Evolutionary conservation across 1,284 basidiomycete species (phyloP).

Genomic region (Boletus sp.): DNA sequence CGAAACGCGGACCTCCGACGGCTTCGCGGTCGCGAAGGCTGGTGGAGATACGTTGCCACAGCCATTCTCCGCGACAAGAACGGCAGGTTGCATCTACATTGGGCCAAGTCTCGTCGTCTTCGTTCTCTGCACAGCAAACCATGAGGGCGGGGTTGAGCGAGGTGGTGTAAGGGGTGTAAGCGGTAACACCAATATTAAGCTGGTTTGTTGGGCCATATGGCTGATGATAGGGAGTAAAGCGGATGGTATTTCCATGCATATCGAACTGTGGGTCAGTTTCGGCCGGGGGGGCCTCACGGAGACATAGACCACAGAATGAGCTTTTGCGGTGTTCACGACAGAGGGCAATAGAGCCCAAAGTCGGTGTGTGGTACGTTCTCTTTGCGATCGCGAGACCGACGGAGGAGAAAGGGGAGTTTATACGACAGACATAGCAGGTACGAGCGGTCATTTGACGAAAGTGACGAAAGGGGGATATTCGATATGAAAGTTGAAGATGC

Average conservation of each 20-base stretch:
- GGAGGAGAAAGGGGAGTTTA: slow-evolving; percentile 58
- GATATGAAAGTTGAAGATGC: slow-evolving; percentile 30
- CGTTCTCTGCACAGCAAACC: slow-evolving; percentile 65
- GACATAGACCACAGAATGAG: slow-evolving; percentile 67
- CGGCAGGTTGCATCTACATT: slow-evolving; percentile 67
- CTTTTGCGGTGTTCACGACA: slow-evolving; percentile 67
- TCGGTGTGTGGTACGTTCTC: slow-evolving; percentile 44
- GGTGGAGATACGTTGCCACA: slow-evolving; percentile 57
- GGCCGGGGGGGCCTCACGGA: slow-evolving; percentile 57
- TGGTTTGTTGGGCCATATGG: slow-evolving; percentile 31
- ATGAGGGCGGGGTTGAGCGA: slow-evolving; percentile 36
- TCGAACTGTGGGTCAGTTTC: slow-evolving; percentile 47
- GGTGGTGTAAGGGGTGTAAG: slow-evolving; percentile 32
- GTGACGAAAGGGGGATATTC: slow-evolving; percentile 46
- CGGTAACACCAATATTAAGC: slow-evolving; percentile 29
- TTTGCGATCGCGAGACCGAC: slow-evolving; percentile 55
- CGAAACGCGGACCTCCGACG: slow-evolving; percentile 52
- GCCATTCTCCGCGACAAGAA: slow-evolving; percentile 59
- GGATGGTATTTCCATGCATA: slow-evolving; percentile 35
- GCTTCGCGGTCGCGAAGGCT: slow-evolving; percentile 59
- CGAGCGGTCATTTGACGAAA: slow-evolving; percentile 46
- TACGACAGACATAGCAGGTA: slow-evolving; percentile 69
- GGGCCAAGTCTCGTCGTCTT: slow-evolving; percentile 70
- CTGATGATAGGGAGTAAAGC: slow-evolving; percentile 41
- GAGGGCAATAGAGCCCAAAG: slow-evolving; percentile 52